Evolutionary conservation across 176 grass and related monocot species (phyloP).

Genomic region (Stipa capillata): DNA sequence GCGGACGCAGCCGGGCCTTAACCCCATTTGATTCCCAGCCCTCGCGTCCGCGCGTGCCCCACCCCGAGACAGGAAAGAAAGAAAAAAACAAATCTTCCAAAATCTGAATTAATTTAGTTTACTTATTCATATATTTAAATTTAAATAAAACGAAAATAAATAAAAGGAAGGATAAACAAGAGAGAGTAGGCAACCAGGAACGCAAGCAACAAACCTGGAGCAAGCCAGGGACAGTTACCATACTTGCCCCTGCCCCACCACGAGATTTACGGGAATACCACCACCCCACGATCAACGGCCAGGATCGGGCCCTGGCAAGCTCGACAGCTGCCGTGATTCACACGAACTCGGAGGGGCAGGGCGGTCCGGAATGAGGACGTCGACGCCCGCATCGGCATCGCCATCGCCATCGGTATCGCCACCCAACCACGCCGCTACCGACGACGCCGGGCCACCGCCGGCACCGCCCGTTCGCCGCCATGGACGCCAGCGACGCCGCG

Average conservation of each 20-base stretch:
- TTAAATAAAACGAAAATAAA: no score
- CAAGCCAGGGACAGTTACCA: neutral
- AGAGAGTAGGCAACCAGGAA: neutral
- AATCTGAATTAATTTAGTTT: slow-evolving; percentile 11
- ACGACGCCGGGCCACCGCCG: neutral
- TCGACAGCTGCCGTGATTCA: neutral
- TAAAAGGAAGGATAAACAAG: neutral
- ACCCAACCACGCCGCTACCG: no score
- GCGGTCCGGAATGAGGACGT: neutral
- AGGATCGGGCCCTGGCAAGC: neutral
- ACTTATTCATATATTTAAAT: neutral
- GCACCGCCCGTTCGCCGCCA: no score
- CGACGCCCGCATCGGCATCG: neutral
- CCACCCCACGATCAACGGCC: slow-evolving; percentile 5
- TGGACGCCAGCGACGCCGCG: no score
- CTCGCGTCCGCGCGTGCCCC: slow-evolving; percentile 25
- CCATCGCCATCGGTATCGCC: neutral
- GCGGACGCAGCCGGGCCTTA: slow-evolving; percentile 42
- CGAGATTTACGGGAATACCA: neutral
- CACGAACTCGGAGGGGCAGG: neutral
- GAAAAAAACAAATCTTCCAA: neutral
- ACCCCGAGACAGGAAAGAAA: neutral
- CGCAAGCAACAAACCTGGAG: slow-evolving; percentile 13
- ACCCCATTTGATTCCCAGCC: slow-evolving; percentile 36
- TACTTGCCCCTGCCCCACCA: neutral